Conservation (phyloP, 2,329 filamentous ascomycete species). For the Lachnellula arida region DNA sequence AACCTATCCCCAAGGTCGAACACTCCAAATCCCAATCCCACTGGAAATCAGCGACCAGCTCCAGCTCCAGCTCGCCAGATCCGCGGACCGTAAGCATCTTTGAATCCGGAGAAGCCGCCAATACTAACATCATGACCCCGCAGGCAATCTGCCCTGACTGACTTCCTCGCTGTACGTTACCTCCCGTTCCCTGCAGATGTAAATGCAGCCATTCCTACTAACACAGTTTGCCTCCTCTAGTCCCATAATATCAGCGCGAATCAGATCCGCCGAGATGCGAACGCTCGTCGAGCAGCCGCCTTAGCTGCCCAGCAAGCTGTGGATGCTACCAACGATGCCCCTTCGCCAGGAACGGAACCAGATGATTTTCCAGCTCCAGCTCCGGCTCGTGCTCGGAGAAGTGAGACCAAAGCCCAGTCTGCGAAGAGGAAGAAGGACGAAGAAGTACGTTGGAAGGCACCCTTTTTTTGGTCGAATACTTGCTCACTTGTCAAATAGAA, state of each 20-base stretch:
- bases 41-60: neutral
- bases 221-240: constrained; percentile 44
- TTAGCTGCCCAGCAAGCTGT: constrained; percentile 32
- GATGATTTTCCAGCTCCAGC: constrained; percentile 25
- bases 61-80: constrained; percentile 20
- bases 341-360: constrained; percentile 21
- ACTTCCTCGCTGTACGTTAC: constrained; percentile 56
- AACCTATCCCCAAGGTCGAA: constrained; percentile 4
- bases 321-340: constrained; percentile 32
- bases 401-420: constrained; percentile 28
- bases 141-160: constrained; percentile 61
- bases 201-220: constrained; percentile 25
- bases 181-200: neutral
- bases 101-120: neutral
- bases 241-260: constrained; percentile 67
- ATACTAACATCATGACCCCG: neutral
- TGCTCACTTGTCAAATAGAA: constrained; percentile 33
- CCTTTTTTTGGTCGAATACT: neutral
- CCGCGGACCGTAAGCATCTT: constrained; percentile 27
- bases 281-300: constrained; percentile 42
- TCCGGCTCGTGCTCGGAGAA: constrained; percentile 19
- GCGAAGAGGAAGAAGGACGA: constrained; percentile 36
- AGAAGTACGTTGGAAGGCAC: constrained; percentile 33
- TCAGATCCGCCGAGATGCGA: constrained; percentile 48
- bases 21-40: constrained; percentile 4